Base-by-base conservation (phyloP, 768 basidiomycete species). In the Auriscalpium microsporum region DNA sequence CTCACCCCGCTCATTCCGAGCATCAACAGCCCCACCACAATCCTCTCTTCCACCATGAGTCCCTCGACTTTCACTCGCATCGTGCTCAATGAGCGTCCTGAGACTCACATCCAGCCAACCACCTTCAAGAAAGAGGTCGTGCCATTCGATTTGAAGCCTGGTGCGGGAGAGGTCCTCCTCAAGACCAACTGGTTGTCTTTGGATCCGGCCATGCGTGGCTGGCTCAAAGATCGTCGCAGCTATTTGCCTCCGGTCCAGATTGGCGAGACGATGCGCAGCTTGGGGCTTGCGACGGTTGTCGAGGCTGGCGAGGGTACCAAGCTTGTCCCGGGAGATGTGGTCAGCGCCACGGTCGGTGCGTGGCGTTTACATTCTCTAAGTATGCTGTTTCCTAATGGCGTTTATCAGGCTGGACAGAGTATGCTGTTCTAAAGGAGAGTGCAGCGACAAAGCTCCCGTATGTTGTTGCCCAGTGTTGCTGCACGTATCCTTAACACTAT, bases 191-290 rank as follows among this genome's bases (percentile, higher is more conserved):
- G 85, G 75, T 64, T 92, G 35, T 84, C 83, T 34, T 67, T 96
- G 59, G 94, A 96, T 63, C 92, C 94, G n/a, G 90, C 91, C 0
- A 91, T 93, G 90, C 79, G 91, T 8, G 83, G 81, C 13, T 96
- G 87, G 78, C 64, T 98, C 49, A 81, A 78, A 57, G 87, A 90
- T 65, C 66, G 65, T 13, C 75, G 92, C 46, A 84, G 81, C 61
- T 91, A 92, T 64, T 47, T 88, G 11, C 80, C 80, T 35, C 59
- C 59, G 0, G 67, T 71, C 3, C 56, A 69, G 51, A 71, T 78
- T 48, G 72, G 71, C 17, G 75, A 67, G 33, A 79, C 80, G 4
- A 93, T 93, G 90, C 79, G 89, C 10, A 81, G 84, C 0, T 53
- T 61, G 13, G 86, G 81, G 1, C 66, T 93, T 16, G 90, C 84